phyloP scores from a whole-genome alignment of 768 basidiomycete genomes.

The Chalciporus chontae region DNA sequence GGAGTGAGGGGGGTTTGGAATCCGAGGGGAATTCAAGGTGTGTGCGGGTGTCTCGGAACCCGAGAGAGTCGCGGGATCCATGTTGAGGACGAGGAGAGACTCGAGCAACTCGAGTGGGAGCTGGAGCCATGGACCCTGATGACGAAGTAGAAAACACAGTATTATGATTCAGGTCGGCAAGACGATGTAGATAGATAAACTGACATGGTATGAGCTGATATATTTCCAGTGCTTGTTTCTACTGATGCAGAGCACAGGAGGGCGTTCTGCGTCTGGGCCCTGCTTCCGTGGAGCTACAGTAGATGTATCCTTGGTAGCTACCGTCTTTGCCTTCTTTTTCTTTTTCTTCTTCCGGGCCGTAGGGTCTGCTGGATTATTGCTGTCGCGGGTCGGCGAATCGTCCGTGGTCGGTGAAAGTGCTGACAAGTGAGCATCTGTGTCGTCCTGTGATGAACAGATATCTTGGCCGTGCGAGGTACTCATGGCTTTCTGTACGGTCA shows the following conservation, averaged over 20 bases:
- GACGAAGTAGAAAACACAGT: neutral
- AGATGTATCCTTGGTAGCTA: conserved; percentile 39
- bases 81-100: conserved; percentile 72
- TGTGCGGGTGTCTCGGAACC: conserved; percentile 43
- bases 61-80: conserved; percentile 64
- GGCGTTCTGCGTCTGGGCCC: conserved; percentile 43
- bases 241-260: conserved; percentile 77
- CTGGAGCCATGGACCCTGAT: conserved; percentile 88
- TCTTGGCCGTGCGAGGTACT: neutral
- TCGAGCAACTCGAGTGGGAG: conserved; percentile 84
- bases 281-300: conserved; percentile 29
- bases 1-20: conserved; percentile 9
- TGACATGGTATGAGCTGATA: conserved; percentile 86
- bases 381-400: conserved; percentile 18
- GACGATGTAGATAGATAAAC: conserved; percentile 29
- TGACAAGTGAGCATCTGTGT: conserved; percentile 1
- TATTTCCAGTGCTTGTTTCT: conserved; percentile 94
- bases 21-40: conserved; percentile 30
- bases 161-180: neutral
- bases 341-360: conserved; percentile 63
- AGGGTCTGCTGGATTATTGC: conserved; percentile 19
- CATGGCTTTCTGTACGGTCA: conserved; percentile 1
- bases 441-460: neutral
- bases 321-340: conserved; percentile 60
- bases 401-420: conserved; percentile 20